Evolutionary conservation across 306 rosid species (phyloP).

Genomic region (Ormosia emarginata): DNA sequence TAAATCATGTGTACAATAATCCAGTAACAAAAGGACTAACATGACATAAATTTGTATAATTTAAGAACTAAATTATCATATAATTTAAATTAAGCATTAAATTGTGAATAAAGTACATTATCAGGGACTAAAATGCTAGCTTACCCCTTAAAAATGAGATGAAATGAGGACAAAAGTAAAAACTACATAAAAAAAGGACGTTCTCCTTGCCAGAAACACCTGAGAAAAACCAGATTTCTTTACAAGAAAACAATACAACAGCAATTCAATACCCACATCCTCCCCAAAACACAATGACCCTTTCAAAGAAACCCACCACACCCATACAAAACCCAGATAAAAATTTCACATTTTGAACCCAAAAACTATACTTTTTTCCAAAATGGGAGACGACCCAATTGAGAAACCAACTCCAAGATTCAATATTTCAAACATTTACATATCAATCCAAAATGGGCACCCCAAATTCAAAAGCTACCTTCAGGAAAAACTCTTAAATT

Average conservation of each 20-base stretch:
- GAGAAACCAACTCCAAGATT: slow-evolving; percentile 3
- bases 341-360: neutral
- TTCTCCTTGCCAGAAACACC: neutral
- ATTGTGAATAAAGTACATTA: neutral
- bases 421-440: neutral
- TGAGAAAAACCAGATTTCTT: neutral
- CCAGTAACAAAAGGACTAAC: neutral
- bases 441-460: neutral
- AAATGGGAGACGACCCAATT: neutral
- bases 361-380: neutral
- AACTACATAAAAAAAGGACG: neutral
- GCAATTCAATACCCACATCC: neutral
- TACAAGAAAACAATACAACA: neutral
- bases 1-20: too few species aligned
- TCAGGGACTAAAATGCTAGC: neutral
- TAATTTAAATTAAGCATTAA: too few species aligned
- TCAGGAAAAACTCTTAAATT: too few species aligned
- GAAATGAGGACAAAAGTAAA: neutral
- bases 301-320: neutral
- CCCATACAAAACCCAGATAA: neutral
- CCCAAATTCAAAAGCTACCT: neutral
- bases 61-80: neutral
- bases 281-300: neutral
- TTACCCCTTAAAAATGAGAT: neutral
- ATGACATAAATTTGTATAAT: neutral